These are phyloP conservation scores for Vicia sativa DNA, from an alignment of 306 rosid species.

Conservation along the genomic window DNA sequence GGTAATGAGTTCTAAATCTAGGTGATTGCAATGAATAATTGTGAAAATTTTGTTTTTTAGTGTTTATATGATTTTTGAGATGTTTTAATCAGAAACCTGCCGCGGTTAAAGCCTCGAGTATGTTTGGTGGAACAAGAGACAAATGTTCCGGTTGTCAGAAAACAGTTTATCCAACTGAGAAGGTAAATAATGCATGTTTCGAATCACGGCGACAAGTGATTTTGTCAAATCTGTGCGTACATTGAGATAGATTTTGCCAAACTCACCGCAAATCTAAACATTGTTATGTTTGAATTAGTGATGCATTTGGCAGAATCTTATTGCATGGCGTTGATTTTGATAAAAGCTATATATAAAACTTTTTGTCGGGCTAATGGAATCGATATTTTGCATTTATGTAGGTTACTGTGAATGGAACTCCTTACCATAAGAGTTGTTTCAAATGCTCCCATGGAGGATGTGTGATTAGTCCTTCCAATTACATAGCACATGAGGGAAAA, in stretches of 20 bases:
- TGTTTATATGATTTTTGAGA: constrained; percentile 30
- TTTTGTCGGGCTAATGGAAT: constrained; percentile 5
- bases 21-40: constrained; percentile 18
- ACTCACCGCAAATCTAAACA: not conserved
- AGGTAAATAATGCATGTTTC: constrained; percentile 51
- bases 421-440: constrained; percentile 96
- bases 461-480: constrained; percentile 93
- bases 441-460: constrained; percentile 99
- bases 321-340: not conserved
- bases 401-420: constrained; percentile 96
- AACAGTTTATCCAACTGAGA: constrained; percentile 95
- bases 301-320: not conserved
- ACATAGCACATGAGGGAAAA: constrained; percentile 94
- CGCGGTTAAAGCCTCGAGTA: constrained; percentile 65
- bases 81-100: constrained; percentile 69
- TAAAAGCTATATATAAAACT: not conserved
- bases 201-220: not conserved
- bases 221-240: not conserved
- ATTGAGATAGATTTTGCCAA: not conserved
- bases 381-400: constrained; percentile 33
- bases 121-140: constrained; percentile 97
- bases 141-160: constrained; percentile 93
- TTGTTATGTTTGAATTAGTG: not conserved
- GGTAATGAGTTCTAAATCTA: constrained; percentile 50
- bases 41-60: constrained; percentile 9